Evolutionary conservation across 768 basidiomycete genomes (phyloP), one percentile per base, ranked within the genome.

Genomic region (Agrocybe chaxingu): DNA sequence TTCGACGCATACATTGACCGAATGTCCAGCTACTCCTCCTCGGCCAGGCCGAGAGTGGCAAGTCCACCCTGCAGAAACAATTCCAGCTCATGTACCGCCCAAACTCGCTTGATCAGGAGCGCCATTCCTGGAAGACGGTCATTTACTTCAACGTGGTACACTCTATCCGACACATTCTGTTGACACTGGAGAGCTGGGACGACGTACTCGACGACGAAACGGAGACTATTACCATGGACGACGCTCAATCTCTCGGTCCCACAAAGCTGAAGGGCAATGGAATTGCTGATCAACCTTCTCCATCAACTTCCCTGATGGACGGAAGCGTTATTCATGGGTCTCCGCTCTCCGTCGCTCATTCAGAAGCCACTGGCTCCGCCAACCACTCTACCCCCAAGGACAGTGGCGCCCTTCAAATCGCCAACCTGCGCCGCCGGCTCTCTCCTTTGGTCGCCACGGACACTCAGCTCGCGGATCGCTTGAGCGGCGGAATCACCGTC

Each of bases 11-110:
- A 72, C 70, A 74, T 57, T 71, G 50, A 72, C 56, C 30, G 40
- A 36, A 13, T 55, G 45, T 24, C 30, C 53, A 89, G 85, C 68
- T 89, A 38, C 68, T 89, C n/a, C 75, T 90, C 49, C 76, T 89
- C 36, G 87, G 87, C 35, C 87, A 89, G 60, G 86, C 87, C 35
- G 87, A 89, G 71, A 87, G 84, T 42, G 86, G 85, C 57, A 88
- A 89, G 62, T 84, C 84, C 31, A 87, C 85, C 3, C 75, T 89
- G 42, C 85, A 86, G 66, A 87, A 87, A 62, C 87, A 87, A 61
- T 88, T 86, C 57, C 87, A 89, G 64, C 79, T 90, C 57, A 87
- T 89, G 81, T 89, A 89, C 66, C 82, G 78, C 51, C 89, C 86
- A 7, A 78, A 75, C 53, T 81, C 83, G 37, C 69, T 88, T 37